These are phyloP conservation scores for Populus pruinosa DNA, from an alignment of 345 rosid species.

Conservation along the genomic window DNA sequence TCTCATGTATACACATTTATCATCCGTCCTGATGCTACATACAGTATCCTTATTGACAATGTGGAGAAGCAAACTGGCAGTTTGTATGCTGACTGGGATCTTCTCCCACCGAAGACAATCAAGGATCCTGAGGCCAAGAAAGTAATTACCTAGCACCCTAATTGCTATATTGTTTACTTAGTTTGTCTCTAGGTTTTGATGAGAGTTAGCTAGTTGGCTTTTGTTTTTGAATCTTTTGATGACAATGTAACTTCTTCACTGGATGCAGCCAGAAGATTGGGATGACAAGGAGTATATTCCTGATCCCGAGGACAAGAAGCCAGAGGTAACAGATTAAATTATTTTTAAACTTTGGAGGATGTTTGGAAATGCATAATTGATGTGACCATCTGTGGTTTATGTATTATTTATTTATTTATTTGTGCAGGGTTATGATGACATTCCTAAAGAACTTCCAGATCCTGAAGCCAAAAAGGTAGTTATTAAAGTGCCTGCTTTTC, in stretches of 20 bases:
- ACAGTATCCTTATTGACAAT: conserved; percentile 85
- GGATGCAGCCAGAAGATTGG: conserved; percentile 94
- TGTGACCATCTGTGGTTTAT: not conserved
- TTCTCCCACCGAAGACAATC: conserved; percentile 82
- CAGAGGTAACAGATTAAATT: conserved; percentile 53
- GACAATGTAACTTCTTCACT: not conserved
- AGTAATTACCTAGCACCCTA: conserved; percentile 29
- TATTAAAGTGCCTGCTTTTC: not conserved
- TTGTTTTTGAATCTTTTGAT: not conserved
- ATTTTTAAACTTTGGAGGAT: not conserved
- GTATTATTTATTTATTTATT: not conserved
- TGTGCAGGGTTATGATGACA: conserved; percentile 83
- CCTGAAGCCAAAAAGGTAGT: conserved; percentile 85
- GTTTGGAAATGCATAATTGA: not conserved
- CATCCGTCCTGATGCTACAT: conserved; percentile 91
- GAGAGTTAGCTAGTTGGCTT: not conserved
- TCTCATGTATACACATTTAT: conserved; percentile 87
- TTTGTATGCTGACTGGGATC: conserved; percentile 87
- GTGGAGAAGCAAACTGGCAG: conserved; percentile 94
- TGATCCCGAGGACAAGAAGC: conserved; percentile 94
- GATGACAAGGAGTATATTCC: conserved; percentile 84
- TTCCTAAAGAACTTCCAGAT: conserved; percentile 84
- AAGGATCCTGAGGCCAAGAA: conserved; percentile 94
- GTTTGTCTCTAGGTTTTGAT: too few species aligned
- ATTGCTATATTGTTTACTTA: not conserved